These are phyloP conservation scores for Vaccinium macrocarpon DNA, from an alignment of 148 eudicot genomes.

Conservation along the genomic window DNA sequence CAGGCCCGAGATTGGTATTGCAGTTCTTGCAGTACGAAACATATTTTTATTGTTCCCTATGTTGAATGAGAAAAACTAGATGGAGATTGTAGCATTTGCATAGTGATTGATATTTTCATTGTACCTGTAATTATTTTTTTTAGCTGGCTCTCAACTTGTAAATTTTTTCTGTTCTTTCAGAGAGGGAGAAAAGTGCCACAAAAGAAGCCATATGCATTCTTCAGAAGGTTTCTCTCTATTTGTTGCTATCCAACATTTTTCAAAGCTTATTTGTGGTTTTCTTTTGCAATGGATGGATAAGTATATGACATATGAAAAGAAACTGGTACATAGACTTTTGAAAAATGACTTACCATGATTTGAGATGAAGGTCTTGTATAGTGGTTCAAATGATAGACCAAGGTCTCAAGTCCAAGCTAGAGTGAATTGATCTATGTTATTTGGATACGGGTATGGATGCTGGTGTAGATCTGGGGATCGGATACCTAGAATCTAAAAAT, in stretches of 20 bases:
- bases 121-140: constrained; percentile 5
- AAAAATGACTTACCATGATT: background rate
- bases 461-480: background rate
- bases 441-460: background rate
- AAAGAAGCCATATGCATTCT: constrained; percentile 78
- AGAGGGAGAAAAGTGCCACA: constrained; percentile 94
- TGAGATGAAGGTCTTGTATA: background rate
- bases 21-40: background rate
- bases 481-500: background rate
- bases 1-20: too few relatives aligned
- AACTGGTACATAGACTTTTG: background rate
- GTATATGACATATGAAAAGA: background rate
- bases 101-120: background rate
- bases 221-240: constrained; percentile 46
- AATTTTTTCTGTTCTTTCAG: constrained; percentile 33
- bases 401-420: background rate
- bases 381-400: background rate
- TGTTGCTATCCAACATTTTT: constrained; percentile 1
- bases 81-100: background rate
- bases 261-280: constrained; percentile 4
- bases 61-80: background rate
- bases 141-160: constrained; percentile 15
- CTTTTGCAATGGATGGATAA: background rate
- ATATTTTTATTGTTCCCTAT: background rate
- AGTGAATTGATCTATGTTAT: background rate